Evolutionary conservation across 768 basidiomycete species (phyloP).

Genomic region (Coprinopsis sp.): DNA sequence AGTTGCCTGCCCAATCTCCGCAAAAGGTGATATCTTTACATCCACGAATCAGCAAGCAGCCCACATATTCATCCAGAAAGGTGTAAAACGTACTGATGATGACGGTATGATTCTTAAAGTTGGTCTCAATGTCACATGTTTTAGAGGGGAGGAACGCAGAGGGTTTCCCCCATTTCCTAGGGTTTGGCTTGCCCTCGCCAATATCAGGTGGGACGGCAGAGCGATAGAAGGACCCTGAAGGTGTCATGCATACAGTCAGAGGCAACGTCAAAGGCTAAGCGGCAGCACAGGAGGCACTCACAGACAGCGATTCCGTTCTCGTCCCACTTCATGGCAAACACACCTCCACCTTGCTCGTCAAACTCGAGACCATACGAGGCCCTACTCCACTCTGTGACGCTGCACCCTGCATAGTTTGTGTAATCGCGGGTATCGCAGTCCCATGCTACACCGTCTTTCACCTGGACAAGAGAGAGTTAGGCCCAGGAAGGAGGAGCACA

Average conservation of each 20-base stretch:
- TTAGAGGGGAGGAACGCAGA: slow-evolving; percentile 53
- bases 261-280: background rate
- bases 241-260: slow-evolving; percentile 1
- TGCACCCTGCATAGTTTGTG: slow-evolving; percentile 68
- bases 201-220: slow-evolving; percentile 71
- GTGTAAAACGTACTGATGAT: slow-evolving; percentile 55
- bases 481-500: background rate
- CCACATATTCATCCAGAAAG: slow-evolving; percentile 21
- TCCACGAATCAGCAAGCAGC: background rate
- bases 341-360: slow-evolving; percentile 75
- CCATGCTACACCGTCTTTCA: slow-evolving; percentile 35
- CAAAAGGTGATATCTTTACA: slow-evolving; percentile 75
- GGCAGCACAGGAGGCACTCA: slow-evolving; percentile 32
- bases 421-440: slow-evolving; percentile 55
- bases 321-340: slow-evolving; percentile 91
- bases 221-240: slow-evolving; percentile 79
- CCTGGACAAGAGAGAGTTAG: slow-evolving; percentile 22
- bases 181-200: slow-evolving; percentile 52
- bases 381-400: slow-evolving; percentile 71
- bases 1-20: slow-evolving; percentile 84
- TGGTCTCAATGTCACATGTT: slow-evolving; percentile 52
- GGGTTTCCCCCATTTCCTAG: slow-evolving; percentile 64
- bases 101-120: slow-evolving; percentile 68
- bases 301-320: slow-evolving; percentile 70
- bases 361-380: slow-evolving; percentile 83